Evolutionary conservation across 345 rosid genomes (phyloP).

Genomic region (Brassica incana): DNA sequence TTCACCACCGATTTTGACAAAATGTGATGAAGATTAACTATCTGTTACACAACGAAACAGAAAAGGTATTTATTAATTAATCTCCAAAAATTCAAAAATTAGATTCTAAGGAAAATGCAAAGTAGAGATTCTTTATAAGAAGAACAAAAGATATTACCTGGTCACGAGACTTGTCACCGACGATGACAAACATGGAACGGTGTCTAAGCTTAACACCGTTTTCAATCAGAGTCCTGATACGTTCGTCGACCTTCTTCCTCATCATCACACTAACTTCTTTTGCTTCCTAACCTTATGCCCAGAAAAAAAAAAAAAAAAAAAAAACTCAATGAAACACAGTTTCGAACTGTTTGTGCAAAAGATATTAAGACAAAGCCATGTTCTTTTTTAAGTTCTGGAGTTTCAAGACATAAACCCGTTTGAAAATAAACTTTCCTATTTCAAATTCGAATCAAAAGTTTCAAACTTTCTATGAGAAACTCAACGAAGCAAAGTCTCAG

Average conservation of each 20-base stretch:
- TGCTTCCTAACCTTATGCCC: constrained; percentile 6
- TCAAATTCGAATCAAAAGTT: constrained; percentile 18
- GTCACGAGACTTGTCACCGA: constrained; percentile 95
- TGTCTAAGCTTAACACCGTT: constrained; percentile 86
- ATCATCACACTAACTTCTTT: constrained; percentile 39
- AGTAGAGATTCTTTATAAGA: constrained; percentile 27
- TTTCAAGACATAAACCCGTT: neutral
- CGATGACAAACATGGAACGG: constrained; percentile 84
- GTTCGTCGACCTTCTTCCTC: constrained; percentile 98
- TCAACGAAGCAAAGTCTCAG: constrained; percentile 17
- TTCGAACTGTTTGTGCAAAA: neutral
- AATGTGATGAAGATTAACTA: constrained; percentile 90
- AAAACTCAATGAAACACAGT: constrained; percentile 5
- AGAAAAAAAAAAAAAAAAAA: neutral
- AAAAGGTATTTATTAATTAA: neutral
- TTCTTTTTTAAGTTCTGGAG: neutral
- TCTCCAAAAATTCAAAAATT: neutral
- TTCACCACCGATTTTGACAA: constrained; percentile 71
- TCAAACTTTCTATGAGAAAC: neutral
- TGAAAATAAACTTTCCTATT: neutral
- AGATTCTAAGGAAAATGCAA: neutral
- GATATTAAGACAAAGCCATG: neutral
- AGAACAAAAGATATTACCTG: constrained; percentile 16
- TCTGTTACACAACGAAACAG: constrained; percentile 43
- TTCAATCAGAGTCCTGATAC: constrained; percentile 86